Evolutionary conservation across 805 yeast genomes (phyloP).

Genomic region (Brettanomyces nanus): DNA sequence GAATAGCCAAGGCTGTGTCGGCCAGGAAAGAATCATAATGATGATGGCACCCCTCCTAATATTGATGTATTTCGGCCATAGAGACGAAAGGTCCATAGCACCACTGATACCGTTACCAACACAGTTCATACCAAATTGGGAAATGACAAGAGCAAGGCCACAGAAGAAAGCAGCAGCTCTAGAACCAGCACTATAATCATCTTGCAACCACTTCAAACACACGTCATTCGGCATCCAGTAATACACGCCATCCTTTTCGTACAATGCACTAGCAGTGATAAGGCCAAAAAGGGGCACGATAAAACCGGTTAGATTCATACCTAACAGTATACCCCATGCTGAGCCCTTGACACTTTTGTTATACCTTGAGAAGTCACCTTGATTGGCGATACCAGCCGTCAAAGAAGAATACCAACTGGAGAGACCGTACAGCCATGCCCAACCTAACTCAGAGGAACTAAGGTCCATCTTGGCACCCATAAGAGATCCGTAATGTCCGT

Average conservation of each 20-base stretch:
- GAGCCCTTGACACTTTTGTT: constrained; percentile 11
- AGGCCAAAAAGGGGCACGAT: constrained; percentile 38
- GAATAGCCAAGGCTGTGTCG: constrained; percentile 34
- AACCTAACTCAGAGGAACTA: constrained; percentile 18
- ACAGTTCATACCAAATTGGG: constrained; percentile 33
- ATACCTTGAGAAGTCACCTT: constrained; percentile 30
- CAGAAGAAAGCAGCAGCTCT: constrained; percentile 44
- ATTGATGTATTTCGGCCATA: constrained; percentile 35
- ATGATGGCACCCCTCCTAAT: constrained; percentile 39
- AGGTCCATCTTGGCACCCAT: constrained; percentile 7
- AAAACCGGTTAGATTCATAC: constrained; percentile 23
- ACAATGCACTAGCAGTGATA: constrained; percentile 34
- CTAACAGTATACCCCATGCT: constrained; percentile 28
- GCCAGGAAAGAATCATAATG: constrained; percentile 28
- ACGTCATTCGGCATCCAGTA: constrained; percentile 42
- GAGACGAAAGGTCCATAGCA: constrained; percentile 45
- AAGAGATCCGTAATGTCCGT: constrained; percentile 7
- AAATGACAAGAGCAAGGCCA: constrained; percentile 28
- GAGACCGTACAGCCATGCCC: constrained; percentile 36
- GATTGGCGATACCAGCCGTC: constrained; percentile 32
- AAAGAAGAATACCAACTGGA: constrained; percentile 32
- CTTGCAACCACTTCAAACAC: constrained; percentile 31
- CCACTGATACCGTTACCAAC: constrained; percentile 35
- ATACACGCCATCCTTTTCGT: constrained; percentile 16
- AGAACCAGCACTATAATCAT: constrained; percentile 29